Evolutionary conservation across 805 yeast genomes (phyloP).

Genomic region (Lachancea meyersii): DNA sequence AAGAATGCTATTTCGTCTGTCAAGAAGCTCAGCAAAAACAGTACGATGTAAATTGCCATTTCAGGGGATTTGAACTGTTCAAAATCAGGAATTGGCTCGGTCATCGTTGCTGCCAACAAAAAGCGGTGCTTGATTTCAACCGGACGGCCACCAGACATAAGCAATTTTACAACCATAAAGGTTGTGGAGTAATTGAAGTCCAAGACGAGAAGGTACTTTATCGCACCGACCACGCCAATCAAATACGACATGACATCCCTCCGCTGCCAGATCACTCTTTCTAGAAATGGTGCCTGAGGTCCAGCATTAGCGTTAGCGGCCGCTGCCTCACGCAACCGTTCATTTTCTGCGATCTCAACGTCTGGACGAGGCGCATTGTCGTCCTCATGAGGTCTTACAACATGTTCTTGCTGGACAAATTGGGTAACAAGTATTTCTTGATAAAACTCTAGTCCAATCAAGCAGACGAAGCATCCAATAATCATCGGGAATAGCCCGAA

Average conservation of each 20-base stretch:
- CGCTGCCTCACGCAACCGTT: neutral
- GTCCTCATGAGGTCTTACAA: neutral
- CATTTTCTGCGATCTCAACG: neutral
- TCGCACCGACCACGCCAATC: conserved; percentile 1
- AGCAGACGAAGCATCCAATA: neutral
- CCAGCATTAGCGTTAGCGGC: neutral
- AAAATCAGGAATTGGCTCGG: neutral
- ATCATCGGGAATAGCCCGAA: conserved; percentile 2
- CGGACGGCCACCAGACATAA: neutral
- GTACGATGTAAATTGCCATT: neutral
- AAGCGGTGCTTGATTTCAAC: neutral
- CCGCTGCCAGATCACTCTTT: neutral
- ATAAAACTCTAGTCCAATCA: conserved; percentile 1
- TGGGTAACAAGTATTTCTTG: conserved; percentile 1
- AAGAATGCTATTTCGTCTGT: neutral
- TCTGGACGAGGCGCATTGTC: neutral
- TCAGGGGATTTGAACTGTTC: neutral
- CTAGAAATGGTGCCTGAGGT: neutral
- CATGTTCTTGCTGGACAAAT: conserved; percentile 3
- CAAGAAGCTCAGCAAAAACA: neutral
- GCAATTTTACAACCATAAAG: neutral
- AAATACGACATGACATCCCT: neutral
- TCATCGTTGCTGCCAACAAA: neutral
- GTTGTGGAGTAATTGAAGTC: conserved; percentile 1
- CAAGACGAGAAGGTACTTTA: neutral